Percentiles rank a stretch among this genome's conserved stretches.
Evolutionary conservation across 2,329 filamentous ascomycete species (phyloP).

Genomic region (Colletotrichum euphorbiae): DNA sequence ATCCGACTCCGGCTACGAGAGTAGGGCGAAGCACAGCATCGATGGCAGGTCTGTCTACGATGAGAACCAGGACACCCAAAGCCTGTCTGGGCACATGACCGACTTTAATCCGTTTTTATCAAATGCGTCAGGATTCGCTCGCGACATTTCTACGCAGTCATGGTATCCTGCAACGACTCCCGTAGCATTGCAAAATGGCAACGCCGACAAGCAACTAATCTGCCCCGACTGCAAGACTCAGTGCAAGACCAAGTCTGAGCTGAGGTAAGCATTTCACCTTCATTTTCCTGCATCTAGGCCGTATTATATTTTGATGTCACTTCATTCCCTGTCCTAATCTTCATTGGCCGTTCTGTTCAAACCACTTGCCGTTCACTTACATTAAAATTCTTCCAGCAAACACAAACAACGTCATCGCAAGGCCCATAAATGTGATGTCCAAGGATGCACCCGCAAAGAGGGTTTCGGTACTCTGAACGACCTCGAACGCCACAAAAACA

Average conservation of each 20-base stretch:
- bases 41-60: slow-evolving; percentile 58
- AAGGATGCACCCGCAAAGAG: slow-evolving; percentile 66
- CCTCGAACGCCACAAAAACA: slow-evolving; percentile 80
- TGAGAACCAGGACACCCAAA: slow-evolving; percentile 55
- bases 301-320: background rate
- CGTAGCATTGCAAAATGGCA: slow-evolving; percentile 22
- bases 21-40: slow-evolving; percentile 56
- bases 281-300: background rate
- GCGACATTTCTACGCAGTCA: background rate
- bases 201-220: slow-evolving; percentile 41
- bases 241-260: slow-evolving; percentile 65
- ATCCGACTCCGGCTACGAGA: slow-evolving; percentile 62
- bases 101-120: slow-evolving; percentile 44
- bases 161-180: slow-evolving; percentile 8
- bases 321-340: too few relatives aligned
- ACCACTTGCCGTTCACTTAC: background rate
- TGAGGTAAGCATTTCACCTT: slow-evolving; percentile 58
- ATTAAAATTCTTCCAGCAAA: slow-evolving; percentile 67
- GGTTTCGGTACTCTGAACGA: slow-evolving; percentile 88
- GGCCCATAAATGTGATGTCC: slow-evolving; percentile 70
- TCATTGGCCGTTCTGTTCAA: too few relatives aligned
- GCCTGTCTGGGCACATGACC: slow-evolving; percentile 50
- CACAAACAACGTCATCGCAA: slow-evolving; percentile 78
- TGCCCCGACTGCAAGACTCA: slow-evolving; percentile 55
- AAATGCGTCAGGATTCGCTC: background rate